Base-by-base conservation (phyloP, 2,329 filamentous ascomycete genomes). In the Trichoderma asperellum region DNA sequence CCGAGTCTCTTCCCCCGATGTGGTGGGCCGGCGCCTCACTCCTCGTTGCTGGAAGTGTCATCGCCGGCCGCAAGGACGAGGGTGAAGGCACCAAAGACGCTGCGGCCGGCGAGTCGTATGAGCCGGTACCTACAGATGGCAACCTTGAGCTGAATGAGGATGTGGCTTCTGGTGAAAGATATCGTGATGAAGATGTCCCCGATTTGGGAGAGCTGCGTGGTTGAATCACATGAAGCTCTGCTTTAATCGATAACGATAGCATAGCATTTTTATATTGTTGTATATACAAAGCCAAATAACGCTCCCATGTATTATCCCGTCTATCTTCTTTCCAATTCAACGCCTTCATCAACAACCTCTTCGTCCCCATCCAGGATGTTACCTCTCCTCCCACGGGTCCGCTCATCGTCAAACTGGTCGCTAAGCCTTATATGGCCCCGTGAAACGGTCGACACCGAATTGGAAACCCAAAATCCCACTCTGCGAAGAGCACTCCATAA, bases 11-110 rank as follows among this genome's bases (percentile, higher is more conserved):
- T 34, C 91, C 92, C 0, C 88, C 87, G 11, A 80, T 93, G 52
- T 95, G 92, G 92, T 94, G 91, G 88, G 80, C 89, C 5, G 92
- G 92, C 14, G 92, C 92, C 0, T 82, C 86, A 4, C 79, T 94
- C 75, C 82, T 95, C 11, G 89, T 94, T 1, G 90, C 86, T 0
- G 92, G 92, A 2, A 94, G 92, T 72, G 91, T 95, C 55, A 89
- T 95, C 70, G 91, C 94, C 72, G 92, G 92, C 2, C 83, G 87
- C 68, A 88, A 92, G 74, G 89, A 91, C 69, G 89, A 89, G 75
- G 77, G 72, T 4, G 75, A 76, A 18, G 72, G 68, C 14, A 70
- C 62, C 5, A 73, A 60, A 18, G 72, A 64, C 16, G 71, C 71
- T 16, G 71, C 71, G 2, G 74, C 71, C 4, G 76, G 76, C 35